Evolutionary conservation across 1,139 yeast genomes (phyloP), one percentile per base, ranked within the genome.

Genomic region (Wickerhamomyces sp.): DNA sequence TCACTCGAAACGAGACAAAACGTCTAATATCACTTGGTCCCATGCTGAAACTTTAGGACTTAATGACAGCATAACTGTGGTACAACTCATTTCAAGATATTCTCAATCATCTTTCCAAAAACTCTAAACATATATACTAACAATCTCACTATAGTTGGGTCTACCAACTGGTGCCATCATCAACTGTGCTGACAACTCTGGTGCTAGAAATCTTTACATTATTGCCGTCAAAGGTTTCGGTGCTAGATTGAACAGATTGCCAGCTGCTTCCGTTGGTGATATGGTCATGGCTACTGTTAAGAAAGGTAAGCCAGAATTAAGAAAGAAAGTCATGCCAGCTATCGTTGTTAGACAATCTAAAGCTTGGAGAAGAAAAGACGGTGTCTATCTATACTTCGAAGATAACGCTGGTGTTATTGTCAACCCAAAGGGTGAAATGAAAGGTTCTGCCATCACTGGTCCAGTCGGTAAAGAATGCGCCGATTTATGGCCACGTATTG

Each of bases 381-480:
- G 99, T 85, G 86, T 88, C 64, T 93, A 71, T 88, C 87, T 93
- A 70, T 93, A 93, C 89, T 93, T 93, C 63, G 99, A 93, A 82
- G 99, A 93, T 77, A 93, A 93, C 68, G 99, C 99, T 55, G 99
- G 99, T 83, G 99, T 93, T 71, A 93, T 93, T 66, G 98, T 91
- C 68, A 93, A 93, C 78, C 98, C 99, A 68, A 93, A 93, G 91
- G 99, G 99, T 79, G 99, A 93, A 77, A 93, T 93, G 98, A 93
- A 93, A 82, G 99, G 99, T 75, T 93, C 98, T 58, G 98, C 98
- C 65, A 91, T 93, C 69, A 93, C 98, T 65, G 99, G 99, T 72
- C 98, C 99, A 63, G 99, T 93, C 66, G 98, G 96, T 72, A 93
- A 91, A 80, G 99, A 93, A 79, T 91, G 98, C 78, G 98, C 99